Evolutionary conservation across 306 rosid genomes (phyloP).

Genomic region (Inga laurina): DNA sequence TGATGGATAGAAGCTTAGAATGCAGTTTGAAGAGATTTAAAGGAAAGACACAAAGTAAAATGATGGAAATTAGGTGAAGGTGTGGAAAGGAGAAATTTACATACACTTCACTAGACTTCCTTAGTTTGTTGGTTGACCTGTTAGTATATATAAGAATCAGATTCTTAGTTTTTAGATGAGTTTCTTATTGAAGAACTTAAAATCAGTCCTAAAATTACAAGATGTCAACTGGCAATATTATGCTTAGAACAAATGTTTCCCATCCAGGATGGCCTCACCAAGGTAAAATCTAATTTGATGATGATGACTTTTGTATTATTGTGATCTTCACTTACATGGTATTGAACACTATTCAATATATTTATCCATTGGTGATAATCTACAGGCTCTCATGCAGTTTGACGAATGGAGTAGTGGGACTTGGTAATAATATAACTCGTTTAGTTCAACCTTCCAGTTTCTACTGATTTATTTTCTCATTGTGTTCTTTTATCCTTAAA

Average conservation of each 20-base stretch:
- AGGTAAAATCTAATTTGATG: constrained; percentile 42
- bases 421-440: constrained; percentile 40
- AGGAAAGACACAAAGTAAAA: constrained; percentile 11
- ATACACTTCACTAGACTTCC: neutral
- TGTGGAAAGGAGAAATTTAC: constrained; percentile 44
- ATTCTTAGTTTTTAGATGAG: neutral
- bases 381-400: constrained; percentile 46
- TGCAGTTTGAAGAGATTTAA: constrained; percentile 3
- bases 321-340: neutral
- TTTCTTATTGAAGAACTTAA: constrained; percentile 15
- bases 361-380: constrained; percentile 13
- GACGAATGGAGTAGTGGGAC: constrained; percentile 41
- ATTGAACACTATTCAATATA: constrained; percentile 11
- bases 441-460: neutral
- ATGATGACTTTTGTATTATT: neutral
- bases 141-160: constrained; percentile 31
- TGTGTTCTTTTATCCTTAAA: neutral
- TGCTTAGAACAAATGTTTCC: constrained; percentile 34
- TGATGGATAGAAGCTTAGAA: neutral
- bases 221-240: constrained; percentile 33
- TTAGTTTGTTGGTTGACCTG: constrained; percentile 21
- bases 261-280: constrained; percentile 39
- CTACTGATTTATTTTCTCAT: neutral
- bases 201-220: constrained; percentile 31
- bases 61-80: constrained; percentile 35